Evolutionary conservation across 192 early-diverging fungal genomes (phyloP).

Genomic region (Coemansia sp.): DNA sequence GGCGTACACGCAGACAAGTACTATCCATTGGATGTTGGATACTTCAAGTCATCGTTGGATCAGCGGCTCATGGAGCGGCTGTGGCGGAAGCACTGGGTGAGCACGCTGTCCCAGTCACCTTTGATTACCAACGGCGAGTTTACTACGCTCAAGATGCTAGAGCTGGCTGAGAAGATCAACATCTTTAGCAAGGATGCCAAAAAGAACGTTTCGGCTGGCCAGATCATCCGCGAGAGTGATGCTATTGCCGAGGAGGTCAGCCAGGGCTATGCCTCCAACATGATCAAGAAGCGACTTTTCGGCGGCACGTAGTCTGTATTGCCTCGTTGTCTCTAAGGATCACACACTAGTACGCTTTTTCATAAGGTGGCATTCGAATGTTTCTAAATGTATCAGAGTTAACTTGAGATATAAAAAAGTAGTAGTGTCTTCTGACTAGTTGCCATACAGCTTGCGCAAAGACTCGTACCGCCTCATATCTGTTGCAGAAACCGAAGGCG

Average conservation of each 20-base stretch:
- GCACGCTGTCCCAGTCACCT: slow-evolving; percentile 91
- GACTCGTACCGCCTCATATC: slow-evolving; percentile 56
- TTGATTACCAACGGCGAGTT: slow-evolving; percentile 71
- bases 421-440: neutral
- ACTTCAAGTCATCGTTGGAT: slow-evolving; percentile 93
- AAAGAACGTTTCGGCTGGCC: slow-evolving; percentile 28
- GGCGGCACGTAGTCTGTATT: neutral
- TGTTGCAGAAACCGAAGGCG: slow-evolving; percentile 75
- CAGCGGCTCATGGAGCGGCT: slow-evolving; percentile 82
- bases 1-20: slow-evolving; percentile 89
- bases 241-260: slow-evolving; percentile 44
- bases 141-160: slow-evolving; percentile 46
- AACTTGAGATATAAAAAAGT: too few relatives aligned
- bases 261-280: slow-evolving; percentile 46
- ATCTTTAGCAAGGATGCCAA: slow-evolving; percentile 29
- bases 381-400: too few relatives aligned
- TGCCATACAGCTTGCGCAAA: slow-evolving; percentile 46
- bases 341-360: neutral
- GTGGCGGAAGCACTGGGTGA: slow-evolving; percentile 99
- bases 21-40: slow-evolving; percentile 87
- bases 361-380: too few relatives aligned
- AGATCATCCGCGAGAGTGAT: slow-evolving; percentile 45
- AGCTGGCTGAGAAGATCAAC: slow-evolving; percentile 43
- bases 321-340: neutral
- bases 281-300: slow-evolving; percentile 47